Base-by-base conservation (phyloP, 495 filamentous ascomycete species). In the Podospora tetraspora region DNA sequence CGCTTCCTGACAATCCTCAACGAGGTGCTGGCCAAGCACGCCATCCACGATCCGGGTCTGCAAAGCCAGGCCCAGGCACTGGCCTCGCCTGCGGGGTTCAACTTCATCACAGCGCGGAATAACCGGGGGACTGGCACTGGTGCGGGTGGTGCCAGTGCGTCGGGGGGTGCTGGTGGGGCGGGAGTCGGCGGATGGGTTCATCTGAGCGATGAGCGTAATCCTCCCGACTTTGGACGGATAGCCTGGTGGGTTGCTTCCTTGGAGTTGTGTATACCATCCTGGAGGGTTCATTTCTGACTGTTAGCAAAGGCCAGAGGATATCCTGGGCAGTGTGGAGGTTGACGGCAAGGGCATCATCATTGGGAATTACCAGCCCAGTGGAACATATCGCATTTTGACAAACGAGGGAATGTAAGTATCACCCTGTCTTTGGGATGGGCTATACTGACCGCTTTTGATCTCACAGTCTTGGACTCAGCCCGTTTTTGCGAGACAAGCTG, bases 311-410 rank as follows among this genome's bases (percentile, higher is more conserved):
- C 88, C 90, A 0, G 94, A 96, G 78, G 92, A 98, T 80, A 98
- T 98, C 66, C 89, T 98, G 73, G 94, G 94, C 34, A 97, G 94
- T 73, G 83, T 97, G 61, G 90, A 95, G 75, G 91, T 97, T 11
- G 89, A 96, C 82, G 86, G 84, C 3, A 70, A 84, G 22, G 94
- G 94, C 1, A 79, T 85, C n/a, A 91, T 97, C 73, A 64, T 86
- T 21, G 79, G 86, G 66, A 85, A 86, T n/a, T 91, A 86, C 72
- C 85, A 91, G 78, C 71, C 79, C 27, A 90, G 87, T 70, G 86
- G 88, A 19, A 90, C 87, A 16, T 92, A 92, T 78, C 83, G 90
- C 52, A 80, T 91, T 27, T 71, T 90, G 63, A 92, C 90, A 7
- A 84, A 86, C 32, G 84, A 91, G 75, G 90, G 90, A 61, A 87